A percentile compares a stretch with the other conserved stretches of the same genome.
These are phyloP conservation scores for Spergularia bocconei DNA, from an alignment of 148 eudicot species.

Conservation along the genomic window DNA sequence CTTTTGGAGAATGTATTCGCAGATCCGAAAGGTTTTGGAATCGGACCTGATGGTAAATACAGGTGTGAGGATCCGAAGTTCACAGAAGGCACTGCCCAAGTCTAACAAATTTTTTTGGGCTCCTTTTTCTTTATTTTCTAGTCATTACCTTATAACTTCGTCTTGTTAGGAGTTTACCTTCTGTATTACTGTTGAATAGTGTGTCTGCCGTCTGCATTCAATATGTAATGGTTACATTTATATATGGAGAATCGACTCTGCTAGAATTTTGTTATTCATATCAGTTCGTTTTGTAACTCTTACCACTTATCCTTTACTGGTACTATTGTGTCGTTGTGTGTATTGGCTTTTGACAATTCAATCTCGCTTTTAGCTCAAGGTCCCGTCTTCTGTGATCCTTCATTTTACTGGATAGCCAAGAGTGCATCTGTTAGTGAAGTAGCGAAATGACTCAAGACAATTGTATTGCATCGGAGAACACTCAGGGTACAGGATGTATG, in stretches of 20 bases:
- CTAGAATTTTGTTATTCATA: conserved; percentile 3
- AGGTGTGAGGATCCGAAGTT: conserved; percentile 96
- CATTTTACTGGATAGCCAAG: not conserved
- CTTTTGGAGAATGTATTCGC: conserved; percentile 90
- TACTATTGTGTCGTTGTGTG: not conserved
- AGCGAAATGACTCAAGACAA: no score
- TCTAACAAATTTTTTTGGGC: conserved; percentile 27
- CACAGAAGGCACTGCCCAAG: conserved; percentile 96
- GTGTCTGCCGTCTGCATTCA: not conserved
- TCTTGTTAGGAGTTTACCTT: conserved; percentile 3
- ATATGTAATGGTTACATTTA: conserved; percentile 19
- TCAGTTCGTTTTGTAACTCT: not conserved
- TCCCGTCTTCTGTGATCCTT: not conserved
- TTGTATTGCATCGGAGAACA: no score
- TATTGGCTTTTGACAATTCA: not conserved
- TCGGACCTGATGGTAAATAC: conserved; percentile 93
- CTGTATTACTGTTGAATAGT: conserved; percentile 15
- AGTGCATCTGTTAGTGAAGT: not conserved
- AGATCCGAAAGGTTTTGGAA: conserved; percentile 92
- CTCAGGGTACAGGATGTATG: not conserved
- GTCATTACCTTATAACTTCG: conserved; percentile 4
- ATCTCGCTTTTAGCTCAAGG: no score
- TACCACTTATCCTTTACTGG: not conserved
- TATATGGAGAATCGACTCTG: conserved; percentile 11
- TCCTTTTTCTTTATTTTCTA: not conserved